Percentiles rank a stretch among this genome's conserved stretches.
Evolutionary conservation across 2,329 filamentous ascomycete species (phyloP).

Genomic region (Colletotrichum horii): DNA sequence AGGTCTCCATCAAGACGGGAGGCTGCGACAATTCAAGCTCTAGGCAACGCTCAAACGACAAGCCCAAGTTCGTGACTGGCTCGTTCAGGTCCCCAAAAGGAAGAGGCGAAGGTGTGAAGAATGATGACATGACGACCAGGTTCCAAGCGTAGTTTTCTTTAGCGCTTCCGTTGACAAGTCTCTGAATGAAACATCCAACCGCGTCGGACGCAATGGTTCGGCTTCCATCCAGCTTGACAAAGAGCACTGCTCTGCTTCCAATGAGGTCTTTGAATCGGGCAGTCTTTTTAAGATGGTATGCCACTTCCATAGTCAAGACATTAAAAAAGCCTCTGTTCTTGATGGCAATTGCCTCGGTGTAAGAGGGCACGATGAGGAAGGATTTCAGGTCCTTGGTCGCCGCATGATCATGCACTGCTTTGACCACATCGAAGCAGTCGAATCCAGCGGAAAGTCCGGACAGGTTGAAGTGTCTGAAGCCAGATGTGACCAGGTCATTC

Average conservation of each 20-base stretch:
- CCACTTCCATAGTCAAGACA: neutral
- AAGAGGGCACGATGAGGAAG: neutral
- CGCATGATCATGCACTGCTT: neutral
- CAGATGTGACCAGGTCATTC: neutral
- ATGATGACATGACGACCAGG: neutral
- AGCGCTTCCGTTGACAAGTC: neutral
- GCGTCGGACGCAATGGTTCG: neutral
- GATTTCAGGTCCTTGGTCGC: neutral
- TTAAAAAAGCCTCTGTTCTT: neutral
- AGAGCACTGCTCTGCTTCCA: neutral
- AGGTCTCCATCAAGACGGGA: neutral
- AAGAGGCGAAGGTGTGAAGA: neutral
- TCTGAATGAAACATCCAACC: neutral
- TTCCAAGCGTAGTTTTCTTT: neutral
- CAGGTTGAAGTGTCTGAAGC: neutral
- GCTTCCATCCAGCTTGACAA: neutral
- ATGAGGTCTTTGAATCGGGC: neutral
- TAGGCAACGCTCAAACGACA: neutral
- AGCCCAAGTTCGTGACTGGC: neutral
- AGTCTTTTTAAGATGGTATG: neutral
- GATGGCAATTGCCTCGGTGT: neutral
- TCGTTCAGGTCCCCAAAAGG: neutral
- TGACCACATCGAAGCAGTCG: neutral
- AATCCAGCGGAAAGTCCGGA: neutral
- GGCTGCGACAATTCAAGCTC: neutral